Evolutionary conservation across 352 stramenopile species (phyloP).

Genomic region (Pythium guiyangense): DNA sequence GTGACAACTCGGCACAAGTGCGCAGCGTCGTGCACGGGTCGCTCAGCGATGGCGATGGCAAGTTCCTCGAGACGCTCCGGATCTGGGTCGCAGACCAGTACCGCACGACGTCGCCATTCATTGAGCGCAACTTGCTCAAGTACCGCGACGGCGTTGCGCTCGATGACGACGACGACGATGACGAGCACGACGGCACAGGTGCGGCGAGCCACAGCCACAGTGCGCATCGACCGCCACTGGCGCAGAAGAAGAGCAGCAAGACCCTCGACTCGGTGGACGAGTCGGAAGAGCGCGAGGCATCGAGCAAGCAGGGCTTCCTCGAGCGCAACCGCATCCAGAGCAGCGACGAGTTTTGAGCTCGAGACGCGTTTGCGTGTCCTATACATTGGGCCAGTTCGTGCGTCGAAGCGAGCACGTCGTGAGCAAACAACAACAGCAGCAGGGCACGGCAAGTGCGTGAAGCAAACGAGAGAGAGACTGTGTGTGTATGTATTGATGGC

Average conservation of each 20-base stretch:
- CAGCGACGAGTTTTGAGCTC: constrained; percentile 49
- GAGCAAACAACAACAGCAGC: neutral
- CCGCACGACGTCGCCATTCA: constrained; percentile 81
- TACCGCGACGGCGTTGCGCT: constrained; percentile 66
- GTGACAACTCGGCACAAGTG: constrained; percentile 62
- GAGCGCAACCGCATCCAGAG: constrained; percentile 51
- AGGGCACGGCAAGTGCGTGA: too few species aligned
- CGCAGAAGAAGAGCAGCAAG: constrained; percentile 17
- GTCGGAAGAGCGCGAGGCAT: constrained; percentile 16
- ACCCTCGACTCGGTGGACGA: constrained; percentile 4
- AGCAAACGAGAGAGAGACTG: too few species aligned
- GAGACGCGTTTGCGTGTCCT: neutral
- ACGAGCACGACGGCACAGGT: neutral
- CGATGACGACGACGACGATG: constrained; percentile 32
- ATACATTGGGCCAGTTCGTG: too few species aligned
- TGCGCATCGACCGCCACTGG: constrained; percentile 5
- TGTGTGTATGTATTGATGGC: too few species aligned
- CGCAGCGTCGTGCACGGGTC: constrained; percentile 51
- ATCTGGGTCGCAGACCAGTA: constrained; percentile 87
- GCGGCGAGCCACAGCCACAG: too few species aligned
- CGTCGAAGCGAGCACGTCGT: neutral
- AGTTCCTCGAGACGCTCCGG: constrained; percentile 74
- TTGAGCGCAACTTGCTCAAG: constrained; percentile 79
- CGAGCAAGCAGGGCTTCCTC: constrained; percentile 42
- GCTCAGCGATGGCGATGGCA: constrained; percentile 56